A percentile compares a stretch with the other conserved stretches of the same genome.
These are phyloP conservation scores for Guadua angustifolia DNA, from an alignment of 176 grass and related monocot genomes.

Conservation along the genomic window DNA sequence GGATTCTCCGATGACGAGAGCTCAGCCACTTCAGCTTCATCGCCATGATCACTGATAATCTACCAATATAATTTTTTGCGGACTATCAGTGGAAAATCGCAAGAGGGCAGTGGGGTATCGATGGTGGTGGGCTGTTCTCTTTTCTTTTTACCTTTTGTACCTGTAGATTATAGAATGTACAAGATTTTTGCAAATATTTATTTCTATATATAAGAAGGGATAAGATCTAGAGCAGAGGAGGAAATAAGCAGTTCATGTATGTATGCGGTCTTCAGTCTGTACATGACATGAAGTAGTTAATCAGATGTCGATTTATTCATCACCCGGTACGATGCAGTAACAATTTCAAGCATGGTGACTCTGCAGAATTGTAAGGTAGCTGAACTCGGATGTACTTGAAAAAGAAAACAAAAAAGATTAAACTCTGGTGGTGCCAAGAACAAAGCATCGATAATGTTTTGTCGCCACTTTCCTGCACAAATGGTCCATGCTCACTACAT, in stretches of 20 bases:
- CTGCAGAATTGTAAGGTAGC: constrained; percentile 22
- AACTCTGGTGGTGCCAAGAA: constrained; percentile 23
- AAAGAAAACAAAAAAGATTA: constrained; percentile 26
- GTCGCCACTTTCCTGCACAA: constrained; percentile 36
- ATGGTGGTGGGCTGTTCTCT: constrained; percentile 2
- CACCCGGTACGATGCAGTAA: background rate
- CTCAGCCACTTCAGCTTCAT: constrained; percentile 53
- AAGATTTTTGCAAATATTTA: constrained; percentile 71
- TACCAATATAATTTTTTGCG: constrained; percentile 38
- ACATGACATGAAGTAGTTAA: constrained; percentile 49
- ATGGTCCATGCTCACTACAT: constrained; percentile 45
- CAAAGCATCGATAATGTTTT: constrained; percentile 35
- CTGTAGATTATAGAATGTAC: constrained; percentile 71
- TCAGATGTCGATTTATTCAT: constrained; percentile 22
- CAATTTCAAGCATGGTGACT: constrained; percentile 2
- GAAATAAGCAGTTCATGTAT: constrained; percentile 46
- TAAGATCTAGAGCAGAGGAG: constrained; percentile 51
- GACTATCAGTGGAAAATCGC: constrained; percentile 5
- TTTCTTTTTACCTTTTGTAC: constrained; percentile 47
- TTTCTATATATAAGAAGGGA: constrained; percentile 60
- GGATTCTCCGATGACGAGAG: constrained; percentile 83
- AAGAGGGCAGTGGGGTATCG: constrained; percentile 30
- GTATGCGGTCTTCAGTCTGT: constrained; percentile 37
- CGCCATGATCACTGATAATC: constrained; percentile 49
- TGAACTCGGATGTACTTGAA: constrained; percentile 35